A percentile compares a stretch with the other conserved stretches of the same genome.
Conservation (phyloP, 352 stramenopile species). For the Pythium grandisporangium region DNA sequence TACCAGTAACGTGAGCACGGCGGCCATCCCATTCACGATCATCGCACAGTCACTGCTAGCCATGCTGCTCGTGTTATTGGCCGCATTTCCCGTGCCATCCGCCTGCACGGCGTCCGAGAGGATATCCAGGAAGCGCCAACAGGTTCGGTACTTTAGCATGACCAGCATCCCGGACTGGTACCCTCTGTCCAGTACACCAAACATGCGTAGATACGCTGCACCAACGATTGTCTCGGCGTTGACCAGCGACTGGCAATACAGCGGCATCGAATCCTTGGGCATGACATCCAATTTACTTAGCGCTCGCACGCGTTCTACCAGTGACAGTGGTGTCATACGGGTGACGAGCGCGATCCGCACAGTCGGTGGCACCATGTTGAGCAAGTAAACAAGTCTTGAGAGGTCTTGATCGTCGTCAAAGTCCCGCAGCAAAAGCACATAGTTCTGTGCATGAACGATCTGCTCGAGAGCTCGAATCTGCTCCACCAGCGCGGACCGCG, state of each 20-base stretch:
- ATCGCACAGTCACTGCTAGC: neutral
- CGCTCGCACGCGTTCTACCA: constrained; percentile 4
- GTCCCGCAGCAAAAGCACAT: constrained; percentile 21
- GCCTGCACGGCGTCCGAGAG: constrained; percentile 8
- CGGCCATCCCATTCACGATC: constrained; percentile 34
- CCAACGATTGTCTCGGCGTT: constrained; percentile 17
- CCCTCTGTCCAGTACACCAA: constrained; percentile 25
- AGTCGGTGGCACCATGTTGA: constrained; percentile 26
- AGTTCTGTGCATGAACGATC: constrained; percentile 18
- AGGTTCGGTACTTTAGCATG: constrained; percentile 18
- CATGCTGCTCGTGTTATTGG: neutral
- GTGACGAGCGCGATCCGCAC: constrained; percentile 24
- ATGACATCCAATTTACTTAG: constrained; percentile 27
- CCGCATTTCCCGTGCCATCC: neutral
- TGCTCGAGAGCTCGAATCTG: constrained; percentile 44
- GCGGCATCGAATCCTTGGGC: constrained; percentile 25
- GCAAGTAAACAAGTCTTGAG: constrained; percentile 24
- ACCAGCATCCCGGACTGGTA: constrained; percentile 31
- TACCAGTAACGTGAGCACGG: constrained; percentile 22
- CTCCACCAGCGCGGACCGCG: constrained; percentile 45
- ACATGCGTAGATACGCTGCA: constrained; percentile 27
- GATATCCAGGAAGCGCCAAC: constrained; percentile 46
- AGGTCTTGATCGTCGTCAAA: constrained; percentile 23
- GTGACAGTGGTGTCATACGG: constrained; percentile 3
- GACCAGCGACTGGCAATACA: constrained; percentile 24